Conservation (phyloP, 2,329 filamentous ascomycete genomes). For the Pseudogymnoascus sp. region DNA sequence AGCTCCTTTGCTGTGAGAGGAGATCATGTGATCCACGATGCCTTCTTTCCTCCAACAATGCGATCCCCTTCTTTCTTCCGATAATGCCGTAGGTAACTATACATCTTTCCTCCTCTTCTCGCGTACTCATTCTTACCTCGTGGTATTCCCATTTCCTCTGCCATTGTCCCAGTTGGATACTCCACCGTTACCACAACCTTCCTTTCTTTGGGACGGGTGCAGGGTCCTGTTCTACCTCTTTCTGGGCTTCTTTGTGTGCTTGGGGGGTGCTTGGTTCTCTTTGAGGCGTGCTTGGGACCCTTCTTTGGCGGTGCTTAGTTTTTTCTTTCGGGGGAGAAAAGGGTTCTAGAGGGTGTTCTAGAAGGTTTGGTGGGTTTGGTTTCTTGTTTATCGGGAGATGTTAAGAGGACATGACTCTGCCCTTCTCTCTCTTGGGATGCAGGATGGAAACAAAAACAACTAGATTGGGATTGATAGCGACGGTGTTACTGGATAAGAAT, state of each 20-base stretch:
- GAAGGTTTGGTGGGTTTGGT: neutral
- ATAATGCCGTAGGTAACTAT: neutral
- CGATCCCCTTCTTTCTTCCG: too few relatives aligned
- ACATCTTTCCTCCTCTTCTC: neutral
- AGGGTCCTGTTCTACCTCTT: neutral
- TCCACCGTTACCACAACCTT: neutral
- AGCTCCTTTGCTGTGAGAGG: too few relatives aligned
- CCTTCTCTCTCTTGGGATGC: neutral
- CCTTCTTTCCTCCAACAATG: neutral
- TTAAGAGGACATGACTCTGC: neutral
- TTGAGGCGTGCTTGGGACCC: too few relatives aligned
- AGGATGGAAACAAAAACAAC: neutral
- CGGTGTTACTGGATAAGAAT: neutral
- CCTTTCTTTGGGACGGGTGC: neutral
- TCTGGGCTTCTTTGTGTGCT: too few relatives aligned
- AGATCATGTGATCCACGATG: neutral
- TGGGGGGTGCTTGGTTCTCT: neutral
- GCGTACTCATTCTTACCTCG: neutral
- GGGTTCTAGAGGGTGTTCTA: neutral
- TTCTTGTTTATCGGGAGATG: too few relatives aligned
- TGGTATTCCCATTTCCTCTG: neutral
- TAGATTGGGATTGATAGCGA: neutral
- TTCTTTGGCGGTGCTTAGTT: neutral
- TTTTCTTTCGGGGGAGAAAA: neutral
- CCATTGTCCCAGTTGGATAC: neutral